Base-by-base conservation (phyloP, 2,329 filamentous ascomycete species). In the Epichloe scottii region DNA sequence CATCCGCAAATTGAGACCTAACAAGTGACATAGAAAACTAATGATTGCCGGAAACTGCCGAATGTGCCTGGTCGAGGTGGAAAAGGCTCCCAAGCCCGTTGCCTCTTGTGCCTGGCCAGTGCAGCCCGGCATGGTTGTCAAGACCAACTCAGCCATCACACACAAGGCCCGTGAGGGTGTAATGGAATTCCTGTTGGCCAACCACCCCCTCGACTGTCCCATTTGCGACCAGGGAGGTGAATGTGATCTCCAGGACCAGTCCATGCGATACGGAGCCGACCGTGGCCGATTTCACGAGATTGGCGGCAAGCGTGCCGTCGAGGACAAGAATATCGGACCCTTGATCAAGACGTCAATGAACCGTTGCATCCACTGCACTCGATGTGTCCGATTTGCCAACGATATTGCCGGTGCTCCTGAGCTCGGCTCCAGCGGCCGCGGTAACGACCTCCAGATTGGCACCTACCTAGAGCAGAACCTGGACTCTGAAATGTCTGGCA, bases 281-380 rank as follows among this genome's bases (percentile, higher is more conserved):
- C 82, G 93, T 66, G 93, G 93, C 55, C 86, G 93, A 62, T 98
- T 98, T 75, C 93, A 98, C 73, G 93, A 98, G 71, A 72, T 94
- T 64, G 84, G 81, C 51, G 93, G 93, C 71, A 98, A 98, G 80
- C 87, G 93, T 75, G 93, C 89, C 26, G 90, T 96, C 39, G 93
- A 98, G 74, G 93, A 98, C 72, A 98, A 98, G 80, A 97, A 98
- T 71, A 96, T 98, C 63, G 93, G 93, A 37, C 93, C 93, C 50
- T 71, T 98, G 60, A 87, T 98, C 73, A 98, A 98, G 81, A 98
- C 93, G 3, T 98, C 93, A 47, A 98, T 98, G 93, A 98, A 98
- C 78, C 82, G 93, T 68, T 98, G 93, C 71, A 98, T 98, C 64
- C 93, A 98, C 76, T 98, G 93, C 78, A 98, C 93, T 57, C 84